Conservation (phyloP, 495 filamentous ascomycete species). For the Lasiosphaeria ovina region DNA sequence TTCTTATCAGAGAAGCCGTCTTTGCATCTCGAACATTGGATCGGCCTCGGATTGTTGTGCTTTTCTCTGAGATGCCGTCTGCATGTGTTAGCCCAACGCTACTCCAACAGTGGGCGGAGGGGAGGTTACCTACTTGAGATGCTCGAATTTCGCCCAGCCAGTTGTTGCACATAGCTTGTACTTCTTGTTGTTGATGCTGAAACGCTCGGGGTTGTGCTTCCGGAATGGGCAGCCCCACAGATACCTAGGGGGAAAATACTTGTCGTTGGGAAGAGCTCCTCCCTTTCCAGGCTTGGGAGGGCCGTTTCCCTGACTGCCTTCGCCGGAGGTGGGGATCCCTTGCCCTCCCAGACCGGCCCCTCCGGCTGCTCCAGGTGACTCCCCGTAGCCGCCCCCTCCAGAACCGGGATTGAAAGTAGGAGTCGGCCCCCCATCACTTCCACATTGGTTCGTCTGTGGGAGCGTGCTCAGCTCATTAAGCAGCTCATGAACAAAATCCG, state of each 20-base stretch:
- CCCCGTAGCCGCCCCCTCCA: background rate
- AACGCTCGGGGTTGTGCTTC: slow-evolving; percentile 9
- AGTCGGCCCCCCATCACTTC: background rate
- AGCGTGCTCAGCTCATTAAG: slow-evolving; percentile 2
- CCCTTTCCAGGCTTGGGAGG: background rate
- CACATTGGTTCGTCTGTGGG: background rate
- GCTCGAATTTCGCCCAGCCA: slow-evolving; percentile 2
- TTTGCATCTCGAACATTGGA: slow-evolving; percentile 4
- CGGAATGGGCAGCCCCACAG: slow-evolving; percentile 7
- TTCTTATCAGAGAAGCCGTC: background rate
- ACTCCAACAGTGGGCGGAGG: background rate
- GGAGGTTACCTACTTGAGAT: slow-evolving; percentile 5
- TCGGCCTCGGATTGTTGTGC: slow-evolving; percentile 1
- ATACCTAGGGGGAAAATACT: background rate
- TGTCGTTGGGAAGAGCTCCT: background rate
- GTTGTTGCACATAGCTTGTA: slow-evolving; percentile 7
- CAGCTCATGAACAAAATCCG: slow-evolving; percentile 7
- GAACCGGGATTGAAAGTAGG: background rate
- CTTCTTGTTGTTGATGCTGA: slow-evolving; percentile 9
- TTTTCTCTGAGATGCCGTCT: slow-evolving; percentile 9
- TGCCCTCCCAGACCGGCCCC: background rate
- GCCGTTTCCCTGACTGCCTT: background rate
- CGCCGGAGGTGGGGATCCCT: background rate
- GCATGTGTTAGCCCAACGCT: background rate
- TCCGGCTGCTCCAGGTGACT: background rate